Base-by-base conservation (phyloP, 148 eudicot genomes). In the Vaccinium darrowii region DNA sequence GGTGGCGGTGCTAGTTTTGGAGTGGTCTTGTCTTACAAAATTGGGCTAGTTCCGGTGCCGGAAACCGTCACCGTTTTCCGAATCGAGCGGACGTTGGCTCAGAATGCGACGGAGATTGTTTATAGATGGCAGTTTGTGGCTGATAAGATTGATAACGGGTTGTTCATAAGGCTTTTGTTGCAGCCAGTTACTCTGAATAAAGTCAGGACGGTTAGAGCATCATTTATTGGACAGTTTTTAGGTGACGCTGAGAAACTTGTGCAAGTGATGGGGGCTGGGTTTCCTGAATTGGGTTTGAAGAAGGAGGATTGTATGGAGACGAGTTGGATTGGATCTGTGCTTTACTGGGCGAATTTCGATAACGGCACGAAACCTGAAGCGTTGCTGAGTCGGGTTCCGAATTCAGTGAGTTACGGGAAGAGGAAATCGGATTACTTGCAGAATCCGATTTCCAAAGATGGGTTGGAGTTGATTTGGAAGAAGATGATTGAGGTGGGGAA, bases 341-440 rank as follows among this genome's bases (percentile, higher is more conserved):
- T 90, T 23, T 84, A 4, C 74, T 88, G 84, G 79, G 81, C 82
- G 18, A 84, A 82, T 51, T 87, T 85, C 52, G 76, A 84, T 0
- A 25, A n/a, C 6, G 77, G 82, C 0, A 90, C 92, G 10, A 69
- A 83, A 2, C 36, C 80, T 0, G 84, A 69, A 0, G 85, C 12
- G 5, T 84, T 90, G 8, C 86, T 90, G 0, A 81, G 49, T 39
- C 27, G 92, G 39, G 53, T 47, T 13, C 84, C 84, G 5, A 81
- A 78, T 47, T 9, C 15, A 0, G 33, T 76, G 4, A 49, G 3
- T 8, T 33, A 76, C 50, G 27, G 87, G 52, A 90, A 88, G 72
- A 71, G 90, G 43, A 90, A 90, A 85, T 90, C 92, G 8, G 90
- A 88, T 51, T 90, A 86, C 8, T 8, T 90, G 15, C 81, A 90